Conservation (phyloP, 805 yeast species). For the Cyberlindnera misumaiensis region DNA sequence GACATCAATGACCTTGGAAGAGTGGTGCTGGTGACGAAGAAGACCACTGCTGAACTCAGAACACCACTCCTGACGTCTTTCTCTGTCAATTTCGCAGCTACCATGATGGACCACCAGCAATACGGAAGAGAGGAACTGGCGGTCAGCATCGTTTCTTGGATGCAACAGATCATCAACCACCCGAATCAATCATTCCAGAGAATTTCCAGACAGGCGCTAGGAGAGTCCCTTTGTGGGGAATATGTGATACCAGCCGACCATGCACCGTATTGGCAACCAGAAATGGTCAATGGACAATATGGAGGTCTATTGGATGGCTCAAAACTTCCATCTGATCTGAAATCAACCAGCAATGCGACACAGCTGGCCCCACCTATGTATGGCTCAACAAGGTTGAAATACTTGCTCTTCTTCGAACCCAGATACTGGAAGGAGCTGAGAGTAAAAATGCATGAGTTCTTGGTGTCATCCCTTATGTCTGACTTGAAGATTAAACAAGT, state of each 20-base stretch:
- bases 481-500: constrained; percentile 38
- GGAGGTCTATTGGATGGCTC: constrained; percentile 16
- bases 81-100: constrained; percentile 43
- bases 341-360: not conserved
- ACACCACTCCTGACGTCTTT: constrained; percentile 34
- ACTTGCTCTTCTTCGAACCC: constrained; percentile 49
- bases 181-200: constrained; percentile 33
- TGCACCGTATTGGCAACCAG: constrained; percentile 20
- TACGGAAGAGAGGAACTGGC: constrained; percentile 42
- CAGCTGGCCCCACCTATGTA: constrained; percentile 5
- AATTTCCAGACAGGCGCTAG: constrained; percentile 34
- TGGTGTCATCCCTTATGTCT: constrained; percentile 52
- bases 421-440: constrained; percentile 51
- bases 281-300: constrained; percentile 1
- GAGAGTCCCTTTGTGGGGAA: constrained; percentile 34
- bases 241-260: constrained; percentile 10
- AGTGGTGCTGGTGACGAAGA: constrained; percentile 35
- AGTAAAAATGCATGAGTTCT: constrained; percentile 36
- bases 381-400: constrained; percentile 45
- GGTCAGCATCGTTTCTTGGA: constrained; percentile 43
- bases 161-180: constrained; percentile 33
- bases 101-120: constrained; percentile 46
- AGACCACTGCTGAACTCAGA: constrained; percentile 21
- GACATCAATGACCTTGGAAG: constrained; percentile 46
- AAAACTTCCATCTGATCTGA: constrained; percentile 8